Evolutionary conservation across 805 yeast genomes (phyloP), one percentile per base, ranked within the genome.

Genomic region (Myxozyma neotropica): DNA sequence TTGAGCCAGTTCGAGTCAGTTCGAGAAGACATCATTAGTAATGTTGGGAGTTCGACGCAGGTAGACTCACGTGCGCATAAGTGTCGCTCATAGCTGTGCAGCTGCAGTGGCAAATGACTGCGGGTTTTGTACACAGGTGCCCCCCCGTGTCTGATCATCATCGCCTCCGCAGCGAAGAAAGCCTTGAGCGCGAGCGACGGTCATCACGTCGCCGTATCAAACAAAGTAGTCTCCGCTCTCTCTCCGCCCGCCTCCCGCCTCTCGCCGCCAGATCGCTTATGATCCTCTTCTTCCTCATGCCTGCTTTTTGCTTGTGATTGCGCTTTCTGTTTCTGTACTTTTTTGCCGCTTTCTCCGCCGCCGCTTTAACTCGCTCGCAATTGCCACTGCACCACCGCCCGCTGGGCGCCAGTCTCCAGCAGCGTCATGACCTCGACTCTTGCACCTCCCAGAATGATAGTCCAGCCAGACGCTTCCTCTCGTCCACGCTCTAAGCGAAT

Each of bases 401-500:
- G 19, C 40, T 12, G 40, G 7, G 21, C 31, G 26, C 29, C 43
- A 24, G 35, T 35, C 33, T 10, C 27, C n/a, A 10, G 40, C n/a
- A n/a, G 42, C 31, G 13, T 36, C 17, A 48, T 48, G 53, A 36
- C 53, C 19, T 48, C 53, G 17, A 48, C 53, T 8, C 53, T 48
- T 29, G 53, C 53, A 23, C 53, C 53, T 21, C 33, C 53, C 12
- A 39, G 43, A n/a, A 36, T 48, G 44, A 5, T 48, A 6, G 5
- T 33, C n/a, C 53, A 48, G 43, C 43, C 19, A 43, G 26, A 39
- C 17, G 40, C 31, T 17, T 47, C 51, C 24, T n/a, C 39, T 19
- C 40, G 51, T 19, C 33, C 40, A 15, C 51, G 40, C 42, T 21
- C 33, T 17, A 59, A 53, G 57, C 54, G 61, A 19, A 26, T 49